Evolutionary conservation across 495 filamentous ascomycete species (phyloP).

Genomic region (Astrothelium macrocarpum): DNA sequence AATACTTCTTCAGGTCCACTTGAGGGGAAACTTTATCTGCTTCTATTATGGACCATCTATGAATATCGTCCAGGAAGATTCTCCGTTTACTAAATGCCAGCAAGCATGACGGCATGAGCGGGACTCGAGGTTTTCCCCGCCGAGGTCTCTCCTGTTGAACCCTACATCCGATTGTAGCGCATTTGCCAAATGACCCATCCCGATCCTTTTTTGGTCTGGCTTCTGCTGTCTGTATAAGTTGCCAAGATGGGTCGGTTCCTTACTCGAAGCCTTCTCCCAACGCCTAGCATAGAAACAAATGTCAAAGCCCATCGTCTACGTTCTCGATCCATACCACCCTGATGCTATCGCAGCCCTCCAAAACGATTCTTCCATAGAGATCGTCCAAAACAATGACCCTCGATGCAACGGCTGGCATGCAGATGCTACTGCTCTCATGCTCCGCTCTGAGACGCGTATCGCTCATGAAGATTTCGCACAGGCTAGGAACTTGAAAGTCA

Average conservation of each 20-base stretch:
- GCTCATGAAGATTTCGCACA: slow-evolving; percentile 2
- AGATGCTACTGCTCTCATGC: slow-evolving; percentile 9
- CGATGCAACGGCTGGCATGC: slow-evolving; percentile 5
- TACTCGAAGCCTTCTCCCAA: too few relatives aligned
- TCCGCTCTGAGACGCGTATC: slow-evolving; percentile 10
- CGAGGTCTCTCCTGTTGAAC: neutral
- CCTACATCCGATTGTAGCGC: neutral
- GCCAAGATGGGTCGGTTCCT: neutral
- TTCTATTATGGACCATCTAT: too few relatives aligned
- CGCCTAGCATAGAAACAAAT: too few relatives aligned
- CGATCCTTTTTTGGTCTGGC: neutral
- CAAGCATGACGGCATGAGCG: neutral
- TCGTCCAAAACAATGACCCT: slow-evolving; percentile 1
- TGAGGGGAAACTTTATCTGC: too few relatives aligned
- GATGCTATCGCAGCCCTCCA: slow-evolving; percentile 6
- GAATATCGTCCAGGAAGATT: too few relatives aligned
- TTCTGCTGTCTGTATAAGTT: neutral
- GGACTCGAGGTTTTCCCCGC: neutral
- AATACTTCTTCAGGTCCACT: too few relatives aligned
- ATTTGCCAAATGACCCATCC: neutral
- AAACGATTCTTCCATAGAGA: neutral
- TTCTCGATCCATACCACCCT: slow-evolving; percentile 10
- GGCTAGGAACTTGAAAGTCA: slow-evolving; percentile 22
- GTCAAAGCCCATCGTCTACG: slow-evolving; percentile 10
- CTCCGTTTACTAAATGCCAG: too few relatives aligned